A percentile compares a stretch with the other conserved stretches of the same genome.
These are phyloP conservation scores for Phytophthora pluvialis DNA, from an alignment of 352 stramenopile genomes.

Conservation along the genomic window DNA sequence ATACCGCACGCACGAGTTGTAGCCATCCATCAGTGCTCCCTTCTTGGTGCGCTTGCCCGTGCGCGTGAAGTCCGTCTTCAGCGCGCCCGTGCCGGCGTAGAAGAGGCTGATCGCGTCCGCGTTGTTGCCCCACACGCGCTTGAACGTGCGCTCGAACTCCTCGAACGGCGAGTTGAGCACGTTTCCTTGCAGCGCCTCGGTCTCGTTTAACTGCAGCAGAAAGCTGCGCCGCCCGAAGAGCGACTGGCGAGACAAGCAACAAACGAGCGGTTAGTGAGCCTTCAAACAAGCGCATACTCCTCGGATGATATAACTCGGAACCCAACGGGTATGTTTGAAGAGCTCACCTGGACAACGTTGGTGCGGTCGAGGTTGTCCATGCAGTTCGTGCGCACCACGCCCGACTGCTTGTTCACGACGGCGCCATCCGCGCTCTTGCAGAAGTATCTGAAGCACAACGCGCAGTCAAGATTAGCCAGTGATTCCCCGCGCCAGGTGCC, in stretches of 20 bases:
- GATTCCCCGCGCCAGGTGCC: background rate
- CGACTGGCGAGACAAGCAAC: slow-evolving; percentile 66
- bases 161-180: slow-evolving; percentile 73
- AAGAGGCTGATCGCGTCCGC: slow-evolving; percentile 94
- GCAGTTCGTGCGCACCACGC: slow-evolving; percentile 97
- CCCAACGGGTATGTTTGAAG: background rate
- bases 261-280: background rate
- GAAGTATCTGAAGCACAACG: slow-evolving; percentile 51
- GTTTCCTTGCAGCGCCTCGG: slow-evolving; percentile 65
- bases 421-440: slow-evolving; percentile 54
- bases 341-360: slow-evolving; percentile 67
- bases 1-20: slow-evolving; percentile 95
- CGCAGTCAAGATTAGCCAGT: background rate
- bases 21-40: slow-evolving; percentile 93
- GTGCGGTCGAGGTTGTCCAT: slow-evolving; percentile 98
- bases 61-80: slow-evolving; percentile 97
- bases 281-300: background rate
- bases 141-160: slow-evolving; percentile 80
- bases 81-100: slow-evolving; percentile 93
- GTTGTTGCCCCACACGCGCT: slow-evolving; percentile 96
- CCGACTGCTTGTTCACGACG: slow-evolving; percentile 81
- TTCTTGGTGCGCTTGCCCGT: slow-evolving; percentile 94
- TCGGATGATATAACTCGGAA: background rate
- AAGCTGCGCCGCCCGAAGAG: slow-evolving; percentile 92
- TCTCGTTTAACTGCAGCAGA: slow-evolving; percentile 85